Evolutionary conservation across 1,284 basidiomycete genomes (phyloP).

Genomic region (Schizophyllum amplum): DNA sequence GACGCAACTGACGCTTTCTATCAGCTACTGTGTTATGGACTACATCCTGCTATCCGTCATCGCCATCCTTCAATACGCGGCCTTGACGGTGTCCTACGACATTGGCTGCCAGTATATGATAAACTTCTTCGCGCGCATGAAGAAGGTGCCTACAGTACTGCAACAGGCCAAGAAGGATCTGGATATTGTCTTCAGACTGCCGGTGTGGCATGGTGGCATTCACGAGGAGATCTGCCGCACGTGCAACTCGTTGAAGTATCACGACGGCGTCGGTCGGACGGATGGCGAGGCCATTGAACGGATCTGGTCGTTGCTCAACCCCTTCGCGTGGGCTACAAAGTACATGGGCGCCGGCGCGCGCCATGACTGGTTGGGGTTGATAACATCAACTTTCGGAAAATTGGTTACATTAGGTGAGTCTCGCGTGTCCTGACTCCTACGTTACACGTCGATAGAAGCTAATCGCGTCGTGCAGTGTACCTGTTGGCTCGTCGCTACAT

Average conservation of each 20-base stretch:
- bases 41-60: slow-evolving; percentile 6
- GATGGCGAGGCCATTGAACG: slow-evolving; percentile 27
- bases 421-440: too few species aligned
- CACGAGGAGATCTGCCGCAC: slow-evolving; percentile 5
- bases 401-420: too few species aligned
- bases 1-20: not conserved
- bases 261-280: slow-evolving; percentile 19
- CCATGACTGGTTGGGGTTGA: too few species aligned
- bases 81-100: slow-evolving; percentile 12
- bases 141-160: not conserved
- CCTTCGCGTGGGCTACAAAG: slow-evolving; percentile 19
- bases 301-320: slow-evolving; percentile 22
- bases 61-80: not conserved
- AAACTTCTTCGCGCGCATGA: slow-evolving; percentile 5
- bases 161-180: too few species aligned
- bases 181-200: too few species aligned
- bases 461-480: slow-evolving; percentile 4
- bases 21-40: slow-evolving; percentile 19
- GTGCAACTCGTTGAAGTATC: slow-evolving; percentile 14
- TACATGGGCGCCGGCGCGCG: too few species aligned
- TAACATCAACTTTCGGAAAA: too few species aligned
- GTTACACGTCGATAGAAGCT: not conserved
- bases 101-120: slow-evolving; percentile 15
- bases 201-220: too few species aligned
- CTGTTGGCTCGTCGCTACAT: too few species aligned